Evolutionary conservation across 768 basidiomycete species (phyloP).

Genomic region (Rhodotorula paludigena): DNA sequence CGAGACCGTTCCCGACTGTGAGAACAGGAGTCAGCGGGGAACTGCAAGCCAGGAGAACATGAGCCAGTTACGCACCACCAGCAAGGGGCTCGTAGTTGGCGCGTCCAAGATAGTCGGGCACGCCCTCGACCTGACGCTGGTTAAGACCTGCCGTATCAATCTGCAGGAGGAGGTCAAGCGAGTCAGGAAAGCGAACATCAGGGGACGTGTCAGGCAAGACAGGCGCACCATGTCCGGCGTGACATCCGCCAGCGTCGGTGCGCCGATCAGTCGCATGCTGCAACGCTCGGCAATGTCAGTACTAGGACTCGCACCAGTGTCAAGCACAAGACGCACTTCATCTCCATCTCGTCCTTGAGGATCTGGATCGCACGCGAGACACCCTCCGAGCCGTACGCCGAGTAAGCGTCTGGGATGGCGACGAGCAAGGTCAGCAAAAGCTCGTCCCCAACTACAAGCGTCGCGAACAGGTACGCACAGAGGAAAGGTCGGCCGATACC

Average conservation of each 20-base stretch:
- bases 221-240: conserved; percentile 86
- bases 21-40: no score
- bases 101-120: conserved; percentile 26
- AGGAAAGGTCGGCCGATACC: conserved; percentile 63
- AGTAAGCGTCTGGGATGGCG: conserved; percentile 54
- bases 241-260: conserved; percentile 69
- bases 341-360: conserved; percentile 91
- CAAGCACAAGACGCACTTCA: conserved; percentile 56
- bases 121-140: conserved; percentile 4
- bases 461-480: conserved; percentile 58
- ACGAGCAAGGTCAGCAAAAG: no score
- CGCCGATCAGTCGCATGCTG: conserved; percentile 76
- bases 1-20: conserved; percentile 36
- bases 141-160: conserved; percentile 20
- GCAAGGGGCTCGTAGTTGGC: conserved; percentile 35
- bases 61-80: conserved; percentile 2
- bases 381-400: conserved; percentile 80
- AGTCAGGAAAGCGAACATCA: no score
- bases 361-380: conserved; percentile 78
- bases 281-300: not conserved
- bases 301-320: not conserved
- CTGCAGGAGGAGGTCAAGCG: not conserved
- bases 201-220: not conserved
- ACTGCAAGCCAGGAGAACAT: no score
- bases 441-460: no score